Percentiles rank a stretch among this genome's conserved stretches.
phyloP scores from a whole-genome alignment of 179 eudicot species.

The Drosera spatulata region DNA sequence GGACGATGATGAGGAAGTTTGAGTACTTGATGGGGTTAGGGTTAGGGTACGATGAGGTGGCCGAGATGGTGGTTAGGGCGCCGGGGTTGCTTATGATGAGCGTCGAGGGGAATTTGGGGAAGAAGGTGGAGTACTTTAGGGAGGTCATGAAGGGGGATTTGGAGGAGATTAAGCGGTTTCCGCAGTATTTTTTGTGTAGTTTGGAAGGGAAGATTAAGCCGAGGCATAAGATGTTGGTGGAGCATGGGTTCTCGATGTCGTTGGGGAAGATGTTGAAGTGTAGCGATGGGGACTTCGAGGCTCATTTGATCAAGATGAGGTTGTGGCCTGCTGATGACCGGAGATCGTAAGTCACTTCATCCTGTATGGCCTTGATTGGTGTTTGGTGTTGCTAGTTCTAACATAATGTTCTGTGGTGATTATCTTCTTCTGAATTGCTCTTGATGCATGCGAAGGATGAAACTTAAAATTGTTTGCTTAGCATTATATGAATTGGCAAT shows the following conservation, averaged over 20 bases:
- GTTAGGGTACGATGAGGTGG: slow-evolving; percentile 42
- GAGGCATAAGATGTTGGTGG: slow-evolving; percentile 41
- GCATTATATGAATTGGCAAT: no score
- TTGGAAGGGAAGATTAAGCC: slow-evolving; percentile 71
- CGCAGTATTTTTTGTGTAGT: slow-evolving; percentile 89
- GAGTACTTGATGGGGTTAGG: slow-evolving; percentile 43
- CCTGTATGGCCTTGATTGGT: no score
- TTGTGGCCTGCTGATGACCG: slow-evolving; percentile 18
- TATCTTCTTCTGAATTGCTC: no score
- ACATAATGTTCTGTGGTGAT: no score
- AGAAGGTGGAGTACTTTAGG: slow-evolving; percentile 65
- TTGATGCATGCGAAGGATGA: no score
- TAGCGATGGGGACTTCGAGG: slow-evolving; percentile 68
- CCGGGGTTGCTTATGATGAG: slow-evolving; percentile 58
- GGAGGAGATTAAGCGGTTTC: slow-evolving; percentile 60
- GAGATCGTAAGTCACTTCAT: no score
- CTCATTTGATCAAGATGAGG: slow-evolving; percentile 40
- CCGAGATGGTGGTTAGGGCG: slow-evolving; percentile 31
- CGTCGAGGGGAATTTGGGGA: slow-evolving; percentile 49
- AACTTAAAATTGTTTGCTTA: no score
- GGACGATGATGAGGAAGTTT: slow-evolving; percentile 41
- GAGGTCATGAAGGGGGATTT: slow-evolving; percentile 71
- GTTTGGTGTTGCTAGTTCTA: not conserved
- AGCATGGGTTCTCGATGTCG: slow-evolving; percentile 49
- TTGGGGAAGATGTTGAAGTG: slow-evolving; percentile 68